Evolutionary conservation across 2,329 filamentous ascomycete species (phyloP).

Genomic region (Zymoseptoria crescenta): DNA sequence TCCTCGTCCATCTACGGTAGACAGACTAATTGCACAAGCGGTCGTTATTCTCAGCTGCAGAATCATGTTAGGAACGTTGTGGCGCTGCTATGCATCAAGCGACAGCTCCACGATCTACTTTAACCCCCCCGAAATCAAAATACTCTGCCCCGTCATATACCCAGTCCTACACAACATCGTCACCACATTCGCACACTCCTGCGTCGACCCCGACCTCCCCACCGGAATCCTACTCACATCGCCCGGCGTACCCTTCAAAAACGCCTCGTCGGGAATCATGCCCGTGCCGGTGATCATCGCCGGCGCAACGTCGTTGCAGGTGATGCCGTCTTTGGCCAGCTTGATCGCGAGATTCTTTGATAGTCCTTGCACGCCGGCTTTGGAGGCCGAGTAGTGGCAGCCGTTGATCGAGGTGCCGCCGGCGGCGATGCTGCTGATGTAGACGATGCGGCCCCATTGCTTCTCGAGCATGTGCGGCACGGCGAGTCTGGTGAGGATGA

Average conservation of each 20-base stretch:
- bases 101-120: slow-evolving; percentile 12
- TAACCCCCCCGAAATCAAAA: slow-evolving; percentile 25
- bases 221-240: slow-evolving; percentile 54
- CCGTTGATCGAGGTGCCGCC: slow-evolving; percentile 56
- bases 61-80: too few species aligned
- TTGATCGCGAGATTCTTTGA: slow-evolving; percentile 57
- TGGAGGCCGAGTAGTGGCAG: slow-evolving; percentile 26
- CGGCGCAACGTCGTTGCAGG: slow-evolving; percentile 61
- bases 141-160: slow-evolving; percentile 35
- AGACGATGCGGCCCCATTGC: slow-evolving; percentile 57
- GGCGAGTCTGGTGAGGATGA: slow-evolving; percentile 53
- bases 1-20: too few species aligned
- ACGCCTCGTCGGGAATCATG: slow-evolving; percentile 52
- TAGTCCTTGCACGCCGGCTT: slow-evolving; percentile 51
- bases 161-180: slow-evolving; percentile 55
- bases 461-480: slow-evolving; percentile 54
- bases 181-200: slow-evolving; percentile 55
- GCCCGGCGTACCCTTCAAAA: slow-evolving; percentile 38
- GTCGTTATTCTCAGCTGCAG: too few species aligned
- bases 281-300: slow-evolving; percentile 55
- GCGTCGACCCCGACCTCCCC: slow-evolving; percentile 49
- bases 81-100: too few species aligned
- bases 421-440: slow-evolving; percentile 57
- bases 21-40: too few species aligned
- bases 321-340: slow-evolving; percentile 54